Evolutionary conservation across 2,329 filamentous ascomycete genomes (phyloP).

Genomic region (Colletotrichum sp.): DNA sequence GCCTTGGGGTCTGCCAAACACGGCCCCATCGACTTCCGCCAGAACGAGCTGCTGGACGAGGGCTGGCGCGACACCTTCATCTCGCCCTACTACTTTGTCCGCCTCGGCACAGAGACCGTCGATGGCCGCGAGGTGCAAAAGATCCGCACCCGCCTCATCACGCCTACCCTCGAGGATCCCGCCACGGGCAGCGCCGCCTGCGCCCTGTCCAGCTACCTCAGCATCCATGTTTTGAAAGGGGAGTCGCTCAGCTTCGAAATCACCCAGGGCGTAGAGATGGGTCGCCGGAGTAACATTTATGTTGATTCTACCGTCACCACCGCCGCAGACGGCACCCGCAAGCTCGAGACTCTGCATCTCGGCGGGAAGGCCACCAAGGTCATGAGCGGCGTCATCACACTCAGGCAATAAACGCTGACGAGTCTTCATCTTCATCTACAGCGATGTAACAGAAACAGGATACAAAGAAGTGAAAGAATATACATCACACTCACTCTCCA

Average conservation of each 20-base stretch:
- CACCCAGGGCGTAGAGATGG: constrained; percentile 22
- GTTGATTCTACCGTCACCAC: not conserved
- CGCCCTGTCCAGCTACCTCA: constrained; percentile 60
- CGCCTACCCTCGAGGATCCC: constrained; percentile 57
- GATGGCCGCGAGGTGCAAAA: constrained; percentile 14
- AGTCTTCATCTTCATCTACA: not conserved
- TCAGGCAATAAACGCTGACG: not conserved
- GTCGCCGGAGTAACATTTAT: constrained; percentile 13
- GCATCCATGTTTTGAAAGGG: constrained; percentile 41
- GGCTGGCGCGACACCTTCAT: constrained; percentile 61
- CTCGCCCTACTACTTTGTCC: constrained; percentile 64
- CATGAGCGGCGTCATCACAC: constrained; percentile 13
- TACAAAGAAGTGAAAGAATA: not conserved
- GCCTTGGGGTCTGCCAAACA: constrained; percentile 51
- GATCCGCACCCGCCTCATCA: constrained; percentile 67
- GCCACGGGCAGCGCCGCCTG: constrained; percentile 68
- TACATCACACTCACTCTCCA: not conserved
- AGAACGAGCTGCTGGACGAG: constrained; percentile 48
- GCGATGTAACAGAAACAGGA: not conserved
- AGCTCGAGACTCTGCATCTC: constrained; percentile 4
- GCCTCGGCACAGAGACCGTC: not conserved
- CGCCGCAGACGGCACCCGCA: not conserved
- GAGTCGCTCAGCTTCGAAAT: constrained; percentile 19
- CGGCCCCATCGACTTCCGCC: constrained; percentile 35
- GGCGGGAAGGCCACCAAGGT: constrained; percentile 12